These are phyloP conservation scores for Chytriomyces sp. DNA, from an alignment of 192 early-diverging fungal species.

Conservation along the genomic window DNA sequence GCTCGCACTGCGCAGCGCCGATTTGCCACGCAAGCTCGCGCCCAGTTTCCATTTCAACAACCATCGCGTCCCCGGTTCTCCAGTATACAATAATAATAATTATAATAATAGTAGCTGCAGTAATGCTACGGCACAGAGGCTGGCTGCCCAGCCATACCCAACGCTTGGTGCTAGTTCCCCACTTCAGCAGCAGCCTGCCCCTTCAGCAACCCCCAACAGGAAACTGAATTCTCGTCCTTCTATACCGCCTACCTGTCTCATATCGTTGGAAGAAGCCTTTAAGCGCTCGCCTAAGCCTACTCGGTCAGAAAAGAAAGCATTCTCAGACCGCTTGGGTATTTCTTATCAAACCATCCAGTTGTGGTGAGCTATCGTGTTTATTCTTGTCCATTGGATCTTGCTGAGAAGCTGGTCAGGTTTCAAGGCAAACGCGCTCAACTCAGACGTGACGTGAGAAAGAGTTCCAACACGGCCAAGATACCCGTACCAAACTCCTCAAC, in stretches of 20 bases:
- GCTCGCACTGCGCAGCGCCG: too few relatives aligned
- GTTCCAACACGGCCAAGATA: background rate
- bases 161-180: too few relatives aligned
- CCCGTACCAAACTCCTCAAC: background rate
- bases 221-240: too few relatives aligned
- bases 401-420: background rate
- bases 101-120: too few relatives aligned
- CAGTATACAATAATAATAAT: too few relatives aligned
- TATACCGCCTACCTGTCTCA: background rate
- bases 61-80: too few relatives aligned
- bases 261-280: background rate
- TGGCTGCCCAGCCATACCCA: too few relatives aligned
- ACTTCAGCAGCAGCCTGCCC: too few relatives aligned
- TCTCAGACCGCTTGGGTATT: background rate
- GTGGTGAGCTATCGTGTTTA: constrained; percentile 5
- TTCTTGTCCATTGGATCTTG: background rate
- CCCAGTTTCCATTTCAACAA: too few relatives aligned
- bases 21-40: too few relatives aligned
- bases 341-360: background rate
- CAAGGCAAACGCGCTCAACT: background rate
- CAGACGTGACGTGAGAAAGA: background rate
- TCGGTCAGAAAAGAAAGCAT: constrained; percentile 1
- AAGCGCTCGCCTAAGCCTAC: background rate
- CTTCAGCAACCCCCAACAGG: too few relatives aligned
- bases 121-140: too few relatives aligned